Evolutionary conservation across 352 stramenopile species (phyloP), one percentile per base, ranked within the genome.

Genomic region (Sclerospora graminicola): DNA sequence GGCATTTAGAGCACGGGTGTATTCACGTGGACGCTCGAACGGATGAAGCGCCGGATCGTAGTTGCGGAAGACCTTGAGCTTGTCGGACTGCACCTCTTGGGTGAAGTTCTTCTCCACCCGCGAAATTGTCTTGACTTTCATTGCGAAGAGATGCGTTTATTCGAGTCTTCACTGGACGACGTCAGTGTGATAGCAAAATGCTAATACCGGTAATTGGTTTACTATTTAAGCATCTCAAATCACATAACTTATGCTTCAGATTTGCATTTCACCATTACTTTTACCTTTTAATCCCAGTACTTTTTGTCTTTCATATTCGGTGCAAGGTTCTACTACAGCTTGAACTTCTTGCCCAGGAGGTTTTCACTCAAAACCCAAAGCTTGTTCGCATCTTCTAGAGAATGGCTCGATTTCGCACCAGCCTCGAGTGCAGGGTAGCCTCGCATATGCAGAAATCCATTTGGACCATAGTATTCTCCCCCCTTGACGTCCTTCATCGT

Each of bases 91-190:
- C 39, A 89, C 92, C 57, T 99, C 89, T 54, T 95, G 81, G 48
- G 94, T 96, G 56, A 97, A 97, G 39, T 90, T 82, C 49, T 95
- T 85, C 64, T 96, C 79, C 27, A 95, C 82, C 43, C 97, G 86
- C 46, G 88, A 97, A 42, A 99, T 96, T 7, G 95, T 97, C 76
- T 99, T 99, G 45, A 99, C 93, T 80, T 99, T 99, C 96, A 99
- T 99, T 15, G 20, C 15, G 36, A 31, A 18, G 9, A 24, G 11
- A 26, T 26, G 21, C 6, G 3, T 3, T n/a, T n/a, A n/a, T n/a
- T n/a, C n/a, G n/a, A n/a, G n/a, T n/a, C 21, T 26, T 26, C 21
- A 26, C 21, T 26, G 21, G 21, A 26, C 21, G 21, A 26, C 21
- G 21, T 26, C 6, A 26, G 21, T 26, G 21, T 26, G 21, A 6